A percentile compares a stretch with the other conserved stretches of the same genome.
phyloP scores from a whole-genome alignment of 495 filamentous ascomycete genomes.

The Trichoderma asperelloides region DNA sequence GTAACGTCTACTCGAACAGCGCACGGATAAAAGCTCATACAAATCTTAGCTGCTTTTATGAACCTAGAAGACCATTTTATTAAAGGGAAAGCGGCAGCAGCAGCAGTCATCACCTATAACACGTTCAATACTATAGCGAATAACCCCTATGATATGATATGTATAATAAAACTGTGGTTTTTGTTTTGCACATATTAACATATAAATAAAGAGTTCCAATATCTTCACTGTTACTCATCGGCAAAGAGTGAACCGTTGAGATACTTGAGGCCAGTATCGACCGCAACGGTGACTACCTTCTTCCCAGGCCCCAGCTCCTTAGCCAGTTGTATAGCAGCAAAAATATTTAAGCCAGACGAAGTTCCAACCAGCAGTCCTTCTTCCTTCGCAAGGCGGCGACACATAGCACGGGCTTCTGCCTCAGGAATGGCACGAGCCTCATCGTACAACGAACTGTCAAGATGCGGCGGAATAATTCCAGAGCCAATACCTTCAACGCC shows the following conservation, averaged over 20 bases:
- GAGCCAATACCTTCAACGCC: constrained; percentile 6
- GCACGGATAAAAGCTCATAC: no score
- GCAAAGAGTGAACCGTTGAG: not conserved
- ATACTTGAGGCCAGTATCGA: constrained; percentile 1
- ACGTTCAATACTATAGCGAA: no score
- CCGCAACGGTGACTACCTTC: constrained; percentile 7
- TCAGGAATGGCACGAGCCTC: constrained; percentile 8
- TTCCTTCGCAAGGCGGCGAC: constrained; percentile 5
- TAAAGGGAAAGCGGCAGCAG: no score
- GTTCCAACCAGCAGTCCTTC: constrained; percentile 12
- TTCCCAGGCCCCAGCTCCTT: constrained; percentile 12
- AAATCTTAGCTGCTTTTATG: no score
- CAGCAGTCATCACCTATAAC: no score
- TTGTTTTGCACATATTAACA: no score
- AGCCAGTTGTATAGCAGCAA: constrained; percentile 10
- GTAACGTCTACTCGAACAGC: no score
- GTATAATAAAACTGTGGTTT: no score
- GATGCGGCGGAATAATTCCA: constrained; percentile 7
- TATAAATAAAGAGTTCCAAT: no score
- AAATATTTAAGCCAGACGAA: constrained; percentile 11
- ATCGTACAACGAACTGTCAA: not conserved
- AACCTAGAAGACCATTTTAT: no score
- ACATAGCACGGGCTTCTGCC: not conserved
- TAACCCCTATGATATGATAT: no score
- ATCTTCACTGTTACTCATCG: not conserved